These are phyloP conservation scores for Alternaria gansuensis DNA, from an alignment of 2,329 filamentous ascomycete genomes.

Conservation along the genomic window DNA sequence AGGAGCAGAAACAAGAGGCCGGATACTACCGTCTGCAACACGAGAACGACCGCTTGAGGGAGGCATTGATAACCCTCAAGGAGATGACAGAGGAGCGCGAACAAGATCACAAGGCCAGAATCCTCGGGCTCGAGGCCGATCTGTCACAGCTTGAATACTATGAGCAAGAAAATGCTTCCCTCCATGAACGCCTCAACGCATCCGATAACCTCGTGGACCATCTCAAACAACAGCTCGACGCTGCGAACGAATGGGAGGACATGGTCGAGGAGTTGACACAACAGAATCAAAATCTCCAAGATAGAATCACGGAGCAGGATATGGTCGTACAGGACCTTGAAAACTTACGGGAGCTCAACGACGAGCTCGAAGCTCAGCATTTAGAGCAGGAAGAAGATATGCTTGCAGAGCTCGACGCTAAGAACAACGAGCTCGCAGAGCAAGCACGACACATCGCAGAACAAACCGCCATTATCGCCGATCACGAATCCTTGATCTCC, in stretches of 20 bases:
- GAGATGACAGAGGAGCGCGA: constrained; percentile 90
- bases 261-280: constrained; percentile 93
- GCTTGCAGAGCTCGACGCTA: constrained; percentile 90
- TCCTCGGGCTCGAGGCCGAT: constrained; percentile 53
- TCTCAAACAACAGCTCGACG: constrained; percentile 88
- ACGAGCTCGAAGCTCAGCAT: constrained; percentile 93
- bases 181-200: constrained; percentile 76
- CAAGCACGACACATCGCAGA: constrained; percentile 75
- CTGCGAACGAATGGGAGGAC: constrained; percentile 85
- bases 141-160: constrained; percentile 47
- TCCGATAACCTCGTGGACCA: constrained; percentile 82
- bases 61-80: constrained; percentile 82
- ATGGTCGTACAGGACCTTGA: constrained; percentile 87
- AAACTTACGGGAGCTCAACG: constrained; percentile 87
- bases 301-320: constrained; percentile 84
- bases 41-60: constrained; percentile 85
- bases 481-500: constrained; percentile 88
- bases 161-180: constrained; percentile 70
- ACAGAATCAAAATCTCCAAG: constrained; percentile 82
- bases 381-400: constrained; percentile 93
- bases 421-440: constrained; percentile 84
- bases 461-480: constrained; percentile 81
- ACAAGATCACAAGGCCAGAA: constrained; percentile 70
- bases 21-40: constrained; percentile 93
- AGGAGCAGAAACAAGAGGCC: constrained; percentile 84